These are phyloP conservation scores for Austroboletus niveus DNA, from an alignment of 1,284 basidiomycete genomes.

Conservation along the genomic window DNA sequence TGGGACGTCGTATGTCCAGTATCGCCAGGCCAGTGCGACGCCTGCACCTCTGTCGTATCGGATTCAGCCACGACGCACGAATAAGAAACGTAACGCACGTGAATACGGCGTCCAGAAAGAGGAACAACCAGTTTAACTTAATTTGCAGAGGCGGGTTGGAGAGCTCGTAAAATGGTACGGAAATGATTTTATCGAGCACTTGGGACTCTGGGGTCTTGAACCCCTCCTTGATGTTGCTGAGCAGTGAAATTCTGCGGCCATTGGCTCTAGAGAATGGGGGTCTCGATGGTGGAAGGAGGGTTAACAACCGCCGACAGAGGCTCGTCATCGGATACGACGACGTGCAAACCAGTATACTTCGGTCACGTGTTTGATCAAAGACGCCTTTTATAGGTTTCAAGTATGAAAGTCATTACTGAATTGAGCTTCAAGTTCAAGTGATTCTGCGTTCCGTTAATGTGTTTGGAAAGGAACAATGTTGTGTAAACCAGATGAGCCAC, in stretches of 20 bases:
- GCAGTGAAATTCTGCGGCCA: slow-evolving; percentile 17
- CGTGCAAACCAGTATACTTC: not conserved
- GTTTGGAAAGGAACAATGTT: too few relatives aligned
- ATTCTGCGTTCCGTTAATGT: too few relatives aligned
- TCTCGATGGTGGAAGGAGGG: not conserved
- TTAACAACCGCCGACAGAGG: slow-evolving; percentile 25
- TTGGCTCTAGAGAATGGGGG: not conserved
- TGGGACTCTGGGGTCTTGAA: slow-evolving; percentile 59
- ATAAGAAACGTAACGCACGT: slow-evolving; percentile 32
- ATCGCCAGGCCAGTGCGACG: slow-evolving; percentile 41
- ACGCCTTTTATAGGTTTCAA: too few relatives aligned
- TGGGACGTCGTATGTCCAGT: slow-evolving; percentile 26
- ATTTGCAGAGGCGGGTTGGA: slow-evolving; percentile 15
- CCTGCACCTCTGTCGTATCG: slow-evolving; percentile 19
- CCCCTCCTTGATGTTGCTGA: not conserved
- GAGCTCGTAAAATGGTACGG: slow-evolving; percentile 26
- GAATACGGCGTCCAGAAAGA: slow-evolving; percentile 63
- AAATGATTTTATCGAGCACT: slow-evolving; percentile 22
- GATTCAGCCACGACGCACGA: not conserved
- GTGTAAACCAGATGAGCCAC: too few relatives aligned
- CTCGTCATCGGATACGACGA: slow-evolving; percentile 50
- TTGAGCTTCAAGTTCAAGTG: too few relatives aligned
- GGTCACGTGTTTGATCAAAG: too few relatives aligned
- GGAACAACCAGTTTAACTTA: slow-evolving; percentile 31
- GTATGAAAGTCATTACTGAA: too few relatives aligned